These are phyloP conservation scores for carrot (Daucus carota) DNA, from an alignment of 129 eudicot species.

Conservation along the genomic window DNA sequence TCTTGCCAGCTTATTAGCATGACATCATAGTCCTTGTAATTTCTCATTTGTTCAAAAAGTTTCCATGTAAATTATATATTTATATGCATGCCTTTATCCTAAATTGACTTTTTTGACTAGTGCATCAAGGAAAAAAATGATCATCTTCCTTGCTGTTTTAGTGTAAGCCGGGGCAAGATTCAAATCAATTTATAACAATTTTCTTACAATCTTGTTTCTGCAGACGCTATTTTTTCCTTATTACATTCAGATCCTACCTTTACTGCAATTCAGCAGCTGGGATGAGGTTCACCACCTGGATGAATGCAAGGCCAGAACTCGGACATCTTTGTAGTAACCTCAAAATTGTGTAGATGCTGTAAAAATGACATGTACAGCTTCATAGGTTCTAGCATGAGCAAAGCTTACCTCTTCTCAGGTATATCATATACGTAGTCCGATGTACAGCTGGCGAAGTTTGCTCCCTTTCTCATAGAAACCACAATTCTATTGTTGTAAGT, in stretches of 20 bases:
- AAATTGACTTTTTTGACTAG: not conserved
- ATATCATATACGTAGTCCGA: not conserved
- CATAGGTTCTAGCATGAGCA: not conserved
- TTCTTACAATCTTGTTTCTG: slow-evolving; percentile 15
- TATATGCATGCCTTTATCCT: not conserved
- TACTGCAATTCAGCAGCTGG: slow-evolving; percentile 44
- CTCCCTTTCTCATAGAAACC: slow-evolving; percentile 4
- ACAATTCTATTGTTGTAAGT: not conserved
- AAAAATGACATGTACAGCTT: slow-evolving; percentile 11
- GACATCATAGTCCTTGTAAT: not conserved
- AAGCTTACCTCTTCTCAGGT: not conserved
- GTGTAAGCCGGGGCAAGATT: not conserved
- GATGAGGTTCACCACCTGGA: slow-evolving; percentile 53
- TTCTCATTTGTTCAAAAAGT: not conserved
- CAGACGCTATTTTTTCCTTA: slow-evolving; percentile 90
- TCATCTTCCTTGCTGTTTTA: not conserved
- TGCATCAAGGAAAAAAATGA: not conserved
- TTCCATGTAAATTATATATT: not conserved
- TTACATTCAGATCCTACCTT: slow-evolving; percentile 73
- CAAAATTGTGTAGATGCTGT: slow-evolving; percentile 49
- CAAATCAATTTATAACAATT: not conserved
- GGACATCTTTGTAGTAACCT: slow-evolving; percentile 90
- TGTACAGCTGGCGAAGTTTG: not conserved
- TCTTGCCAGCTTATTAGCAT: not conserved
- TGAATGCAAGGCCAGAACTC: slow-evolving; percentile 85